Evolutionary conservation across 2,329 filamentous ascomycete species (phyloP), one percentile per base, ranked within the genome.

Genomic region (Monosporascus sp.): DNA sequence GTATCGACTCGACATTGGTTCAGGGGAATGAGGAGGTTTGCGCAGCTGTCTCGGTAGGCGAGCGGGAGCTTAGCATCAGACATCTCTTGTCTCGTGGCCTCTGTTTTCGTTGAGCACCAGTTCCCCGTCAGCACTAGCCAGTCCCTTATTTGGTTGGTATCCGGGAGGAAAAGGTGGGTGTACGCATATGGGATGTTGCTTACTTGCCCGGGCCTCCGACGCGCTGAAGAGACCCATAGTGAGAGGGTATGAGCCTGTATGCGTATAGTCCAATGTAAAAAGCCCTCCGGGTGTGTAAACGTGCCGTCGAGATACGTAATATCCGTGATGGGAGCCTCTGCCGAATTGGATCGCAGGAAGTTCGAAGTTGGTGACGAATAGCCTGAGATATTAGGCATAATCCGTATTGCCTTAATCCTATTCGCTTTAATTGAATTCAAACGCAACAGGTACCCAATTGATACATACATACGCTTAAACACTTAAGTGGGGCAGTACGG

Each of bases 1-100:
- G 91, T 88, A 64, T 95, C 87, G 75, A 84, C 83, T 58, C 94
- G 91, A 82, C 94, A 99, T 69, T 88, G 88, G 79, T 99, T 99
- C 64, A 99, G 82, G 17, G 94, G 94, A 60, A 97, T 97, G 58
- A 97, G 80, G 47, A 99, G 87, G 75, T 94, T 86, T 59, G 92
- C 94, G 78, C 94, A 99, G 76, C 87, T 92, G 76, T 99, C 94
- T 71, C 94, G 85, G 82, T 99, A 99, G 66, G 88, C 82, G 52
- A 97, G 75, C 14, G 94, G 93, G 50, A 97, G 82, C 69, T 84
- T 87, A 63, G 92, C 92, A 67, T 91, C 90, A 69, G 90, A 87
- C 93, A 97, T 97, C 75, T 94, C 89, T 79, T 95, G 87, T 74
- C 91, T 85, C 61, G 90, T 90, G 63, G 90, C 90, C 73, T 82